phyloP scores from a whole-genome alignment of 352 stramenopile genomes.

The Phytophthora hibernalis region DNA sequence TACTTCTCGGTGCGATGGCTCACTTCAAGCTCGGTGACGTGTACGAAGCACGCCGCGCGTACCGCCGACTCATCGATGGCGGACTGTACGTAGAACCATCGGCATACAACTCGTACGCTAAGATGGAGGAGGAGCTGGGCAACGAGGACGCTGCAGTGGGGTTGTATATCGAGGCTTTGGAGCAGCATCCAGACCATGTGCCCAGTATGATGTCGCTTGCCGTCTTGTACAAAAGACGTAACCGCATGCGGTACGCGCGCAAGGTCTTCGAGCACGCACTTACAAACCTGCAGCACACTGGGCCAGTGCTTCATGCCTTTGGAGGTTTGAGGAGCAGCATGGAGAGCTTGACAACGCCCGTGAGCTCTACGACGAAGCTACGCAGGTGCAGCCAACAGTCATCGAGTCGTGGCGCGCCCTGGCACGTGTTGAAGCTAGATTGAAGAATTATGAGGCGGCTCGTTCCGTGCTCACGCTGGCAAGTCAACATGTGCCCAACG shows the following conservation, averaged over 20 bases:
- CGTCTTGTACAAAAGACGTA: constrained; percentile 63
- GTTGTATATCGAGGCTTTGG: constrained; percentile 73
- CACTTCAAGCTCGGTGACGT: constrained; percentile 83
- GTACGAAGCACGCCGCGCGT: constrained; percentile 73
- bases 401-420: constrained; percentile 76
- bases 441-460: constrained; percentile 69
- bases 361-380: constrained; percentile 79
- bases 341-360: constrained; percentile 72
- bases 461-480: constrained; percentile 72
- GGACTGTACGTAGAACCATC: constrained; percentile 76
- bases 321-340: constrained; percentile 82
- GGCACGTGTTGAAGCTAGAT: constrained; percentile 65
- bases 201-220: constrained; percentile 84
- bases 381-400: constrained; percentile 65
- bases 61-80: constrained; percentile 77
- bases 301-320: constrained; percentile 71
- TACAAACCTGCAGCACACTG: constrained; percentile 60
- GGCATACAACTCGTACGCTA: constrained; percentile 85
- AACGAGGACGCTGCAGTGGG: constrained; percentile 69
- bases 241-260: constrained; percentile 53
- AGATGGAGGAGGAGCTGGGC: constrained; percentile 84
- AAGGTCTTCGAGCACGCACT: constrained; percentile 76
- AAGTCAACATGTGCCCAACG: constrained; percentile 71
- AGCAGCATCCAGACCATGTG: constrained; percentile 68
- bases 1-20: constrained; percentile 78